A percentile compares a stretch with the other conserved stretches of the same genome.
These are phyloP conservation scores for Pisolithus marmoratus DNA, from an alignment of 768 basidiomycete species.

Conservation along the genomic window DNA sequence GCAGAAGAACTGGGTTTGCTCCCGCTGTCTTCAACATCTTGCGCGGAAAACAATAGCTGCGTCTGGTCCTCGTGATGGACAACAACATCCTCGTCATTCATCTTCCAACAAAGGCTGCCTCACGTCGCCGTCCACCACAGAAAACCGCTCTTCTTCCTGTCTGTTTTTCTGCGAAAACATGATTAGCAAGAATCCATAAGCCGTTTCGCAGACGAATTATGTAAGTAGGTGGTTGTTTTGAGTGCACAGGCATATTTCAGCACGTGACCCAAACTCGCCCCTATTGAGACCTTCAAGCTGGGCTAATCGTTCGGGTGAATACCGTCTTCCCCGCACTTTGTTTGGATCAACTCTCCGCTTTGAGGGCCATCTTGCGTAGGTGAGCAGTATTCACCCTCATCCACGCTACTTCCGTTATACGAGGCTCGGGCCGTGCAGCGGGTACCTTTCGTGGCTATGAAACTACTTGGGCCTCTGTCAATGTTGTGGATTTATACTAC, in stretches of 20 bases:
- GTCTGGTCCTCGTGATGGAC: slow-evolving; percentile 16
- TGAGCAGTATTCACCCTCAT: too few relatives aligned
- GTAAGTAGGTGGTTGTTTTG: neutral
- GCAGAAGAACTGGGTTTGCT: slow-evolving; percentile 28
- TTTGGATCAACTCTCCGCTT: too few relatives aligned
- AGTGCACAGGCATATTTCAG: slow-evolving; percentile 1
- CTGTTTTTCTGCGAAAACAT: slow-evolving; percentile 28
- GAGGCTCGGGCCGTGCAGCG: too few relatives aligned
- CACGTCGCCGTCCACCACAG: slow-evolving; percentile 33
- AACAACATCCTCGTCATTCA: slow-evolving; percentile 38
- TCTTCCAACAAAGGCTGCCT: slow-evolving; percentile 53
- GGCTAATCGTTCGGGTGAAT: too few relatives aligned
- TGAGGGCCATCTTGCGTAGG: too few relatives aligned
- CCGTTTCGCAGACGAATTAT: neutral
- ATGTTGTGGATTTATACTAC: neutral
- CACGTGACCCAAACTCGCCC: slow-evolving; percentile 18
- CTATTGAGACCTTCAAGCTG: too few relatives aligned
- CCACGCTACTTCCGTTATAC: too few relatives aligned
- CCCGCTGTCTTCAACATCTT: slow-evolving; percentile 51
- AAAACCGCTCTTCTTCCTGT: slow-evolving; percentile 24
- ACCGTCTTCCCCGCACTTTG: too few relatives aligned
- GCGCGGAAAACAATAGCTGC: slow-evolving; percentile 46
- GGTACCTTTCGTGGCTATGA: too few relatives aligned
- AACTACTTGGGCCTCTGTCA: too few relatives aligned
- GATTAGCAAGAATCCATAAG: slow-evolving; percentile 15